Base-by-base conservation (phyloP, 352 stramenopile genomes). In the Phytopythium oedochilum region DNA sequence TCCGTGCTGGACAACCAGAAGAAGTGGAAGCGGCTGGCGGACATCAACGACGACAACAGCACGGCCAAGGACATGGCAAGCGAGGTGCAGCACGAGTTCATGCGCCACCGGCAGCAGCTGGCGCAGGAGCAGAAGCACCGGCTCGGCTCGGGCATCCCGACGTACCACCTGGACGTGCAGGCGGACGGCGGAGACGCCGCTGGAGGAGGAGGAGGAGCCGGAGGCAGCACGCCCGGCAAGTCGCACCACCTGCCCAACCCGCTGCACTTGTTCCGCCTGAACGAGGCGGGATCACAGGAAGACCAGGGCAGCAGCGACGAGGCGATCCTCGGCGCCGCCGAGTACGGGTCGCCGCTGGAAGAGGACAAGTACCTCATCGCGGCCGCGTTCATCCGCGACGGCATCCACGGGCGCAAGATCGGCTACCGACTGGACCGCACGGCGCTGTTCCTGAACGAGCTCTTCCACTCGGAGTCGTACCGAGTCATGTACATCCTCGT, bases 1-100 rank as follows among this genome's bases (percentile, higher is more conserved):
- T 78, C 75, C 2, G 73, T 91, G 0, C 59, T 88, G 47, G 75
- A 91, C 52, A 88, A 88, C 53, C 83, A 91, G 63, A 78, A 85
- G 55, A 93, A 93, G 63, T 93, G 83, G 83, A 89, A 89, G 64
- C 75, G 68, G 0, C 64, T 93, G 14, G 69, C 70, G 18, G 80
- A 93, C 40, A 88, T 93, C 34, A 71, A 81, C 56, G 81, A 88
- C 53, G 76, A 89, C 61, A 87, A 88, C 61, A 86, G 64, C 54
- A 93, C 83, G 34, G 83, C 83, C 43, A 90, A 93, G 54, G 77
- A 86, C 54, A 93, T 93, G 83, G 83, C 83, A 3, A 80, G 77
- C 57, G 83, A 93, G 51, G 79, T 91, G 47, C 78, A 89, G 55
- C 43, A 69, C 25, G 78, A 88, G 56, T 88, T 90, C 45, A 82